Base-by-base conservation (phyloP, 768 basidiomycete species). In the Agrocybe pediades region DNA sequence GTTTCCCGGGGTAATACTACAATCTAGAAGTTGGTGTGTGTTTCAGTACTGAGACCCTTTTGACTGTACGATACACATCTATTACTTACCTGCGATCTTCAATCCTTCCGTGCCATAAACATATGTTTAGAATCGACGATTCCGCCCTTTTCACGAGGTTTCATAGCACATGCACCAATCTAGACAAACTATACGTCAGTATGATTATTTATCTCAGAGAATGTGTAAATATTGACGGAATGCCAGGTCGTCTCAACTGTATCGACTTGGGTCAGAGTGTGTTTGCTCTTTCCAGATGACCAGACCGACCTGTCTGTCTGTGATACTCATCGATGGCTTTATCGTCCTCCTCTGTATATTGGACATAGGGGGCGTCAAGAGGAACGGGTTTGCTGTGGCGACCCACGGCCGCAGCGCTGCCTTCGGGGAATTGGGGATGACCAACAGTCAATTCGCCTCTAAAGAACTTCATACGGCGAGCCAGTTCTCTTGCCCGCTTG, bases 401-500 rank as follows among this genome's bases (percentile, higher is more conserved):
- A 13, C 46, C 58, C 20, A 43, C 45, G 2, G 61, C 66, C 4
- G 74, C 73, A 4, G 54, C 41, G 36, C 71, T 74, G 40, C 58
- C 69, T 39, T 57, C 49, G 20, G 70, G 61, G 56, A 73, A 78
- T 17, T 19, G 49, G 2, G 78, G 78, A 57, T 79, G 73, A 1
- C 57, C 64, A 6, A 53, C 52, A 6, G 46, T 41, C 6, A 70
- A 54, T 47, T 76, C 78, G 2, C 79, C 79, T 23, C 74, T 68
- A 60, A 72, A 78, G 25, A 59, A 49, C 3, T 69, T 60, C 77
- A 85, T 83, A n/a, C 86, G 80, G 30, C 86, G 78, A 7, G 71
- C 68, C 15, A 82, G 54, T 64, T 88, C 85, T 0, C 84, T 76
- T 5, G 63, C 49, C 43, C 72, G 73, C 58, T 87, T 88, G 65